Percentiles rank a stretch among this genome's conserved stretches.
Conservation (phyloP, 352 stramenopile species). For the Pythium dissotocum region DNA sequence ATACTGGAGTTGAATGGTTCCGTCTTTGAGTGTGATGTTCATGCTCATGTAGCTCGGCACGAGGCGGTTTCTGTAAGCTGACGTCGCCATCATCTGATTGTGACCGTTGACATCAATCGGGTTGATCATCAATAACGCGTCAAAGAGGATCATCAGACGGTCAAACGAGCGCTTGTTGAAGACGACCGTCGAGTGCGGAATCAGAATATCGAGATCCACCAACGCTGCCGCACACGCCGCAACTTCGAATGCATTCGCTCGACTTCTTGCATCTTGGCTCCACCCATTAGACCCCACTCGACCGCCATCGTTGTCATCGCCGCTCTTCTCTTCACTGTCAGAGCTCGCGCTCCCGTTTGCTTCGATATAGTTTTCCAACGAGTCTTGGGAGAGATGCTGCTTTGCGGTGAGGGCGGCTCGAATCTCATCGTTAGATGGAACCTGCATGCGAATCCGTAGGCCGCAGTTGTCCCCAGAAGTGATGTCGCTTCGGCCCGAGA, state of each 20-base stretch:
- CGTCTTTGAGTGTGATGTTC: conserved; percentile 60
- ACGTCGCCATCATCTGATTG: conserved; percentile 66
- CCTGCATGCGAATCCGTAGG: conserved; percentile 28
- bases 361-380: conserved; percentile 46
- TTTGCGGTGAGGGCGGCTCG: conserved; percentile 34
- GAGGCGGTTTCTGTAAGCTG: conserved; percentile 50
- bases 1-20: conserved; percentile 61
- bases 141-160: conserved; percentile 82
- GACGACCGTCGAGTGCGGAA: conserved; percentile 55
- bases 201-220: conserved; percentile 57
- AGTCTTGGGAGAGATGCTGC: conserved; percentile 72
- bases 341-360: conserved; percentile 24
- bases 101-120: conserved; percentile 83
- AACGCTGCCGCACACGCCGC: conserved; percentile 52
- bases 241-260: conserved; percentile 63
- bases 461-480: conserved; percentile 30
- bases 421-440: conserved; percentile 28
- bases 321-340: conserved; percentile 47
- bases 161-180: conserved; percentile 72
- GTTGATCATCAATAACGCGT: conserved; percentile 86
- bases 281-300: conserved; percentile 80
- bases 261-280: conserved; percentile 64
- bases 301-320: conserved; percentile 81
- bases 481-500: conserved; percentile 16
- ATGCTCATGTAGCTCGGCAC: conserved; percentile 81